Conservation (phyloP, 23 red algal genomes). For the Gracilaria vermiculophylla region DNA sequence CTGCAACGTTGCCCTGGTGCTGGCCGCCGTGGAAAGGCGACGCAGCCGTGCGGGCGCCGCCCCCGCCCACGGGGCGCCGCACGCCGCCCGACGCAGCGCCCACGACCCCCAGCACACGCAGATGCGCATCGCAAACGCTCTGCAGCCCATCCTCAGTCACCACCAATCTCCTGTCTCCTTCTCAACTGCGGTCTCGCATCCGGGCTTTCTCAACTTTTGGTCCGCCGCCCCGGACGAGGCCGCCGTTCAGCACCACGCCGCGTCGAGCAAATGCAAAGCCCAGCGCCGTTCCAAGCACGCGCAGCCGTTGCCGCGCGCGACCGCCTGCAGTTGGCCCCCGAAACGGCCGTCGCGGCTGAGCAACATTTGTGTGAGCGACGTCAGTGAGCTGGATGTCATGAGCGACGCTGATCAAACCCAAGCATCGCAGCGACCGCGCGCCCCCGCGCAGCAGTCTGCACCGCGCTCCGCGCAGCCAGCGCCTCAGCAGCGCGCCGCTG, state of each 20-base stretch:
- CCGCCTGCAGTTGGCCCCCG: background rate
- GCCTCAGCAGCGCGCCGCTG: background rate
- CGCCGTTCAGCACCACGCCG: background rate
- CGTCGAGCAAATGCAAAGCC: background rate
- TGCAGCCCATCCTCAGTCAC: background rate
- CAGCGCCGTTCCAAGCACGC: background rate
- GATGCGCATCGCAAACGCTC: slow-evolving; percentile 20
- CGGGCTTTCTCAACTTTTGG: slow-evolving; percentile 71
- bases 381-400: slow-evolving; percentile 12
- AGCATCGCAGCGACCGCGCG: background rate
- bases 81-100: too few relatives aligned
- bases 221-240: background rate
- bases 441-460: background rate
- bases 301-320: background rate
- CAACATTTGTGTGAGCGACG: background rate
- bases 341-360: background rate
- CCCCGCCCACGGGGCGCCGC: too few relatives aligned
- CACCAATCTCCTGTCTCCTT: background rate
- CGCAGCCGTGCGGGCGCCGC: too few relatives aligned
- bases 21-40: slow-evolving; percentile 22
- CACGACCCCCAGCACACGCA: background rate
- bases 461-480: background rate
- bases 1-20: slow-evolving; percentile 24
- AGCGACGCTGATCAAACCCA: background rate
- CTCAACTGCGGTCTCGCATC: background rate